These are phyloP conservation scores for Nothophytophthora sp. DNA, from an alignment of 352 stramenopile genomes.

Conservation along the genomic window DNA sequence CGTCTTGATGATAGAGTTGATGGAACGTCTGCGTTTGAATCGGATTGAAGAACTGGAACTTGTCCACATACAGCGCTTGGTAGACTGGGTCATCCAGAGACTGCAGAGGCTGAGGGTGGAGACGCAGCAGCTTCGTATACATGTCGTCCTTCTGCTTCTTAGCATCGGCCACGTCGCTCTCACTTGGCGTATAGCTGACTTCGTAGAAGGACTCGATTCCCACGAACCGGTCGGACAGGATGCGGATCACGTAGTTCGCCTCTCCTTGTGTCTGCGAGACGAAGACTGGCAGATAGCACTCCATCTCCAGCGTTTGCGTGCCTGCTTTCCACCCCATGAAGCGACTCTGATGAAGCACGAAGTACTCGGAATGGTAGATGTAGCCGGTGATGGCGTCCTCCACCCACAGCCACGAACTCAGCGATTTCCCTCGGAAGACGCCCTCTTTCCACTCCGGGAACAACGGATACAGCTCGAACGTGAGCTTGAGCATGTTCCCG, in stretches of 20 bases:
- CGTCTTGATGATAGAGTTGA: conserved; percentile 96
- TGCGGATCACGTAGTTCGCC: conserved; percentile 92
- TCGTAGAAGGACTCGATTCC: conserved; percentile 93
- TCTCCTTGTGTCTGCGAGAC: conserved; percentile 86
- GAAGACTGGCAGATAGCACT: conserved; percentile 97
- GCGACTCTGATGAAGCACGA: conserved; percentile 82
- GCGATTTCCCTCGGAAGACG: conserved; percentile 50
- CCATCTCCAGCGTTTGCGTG: conserved; percentile 79
- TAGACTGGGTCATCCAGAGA: conserved; percentile 93
- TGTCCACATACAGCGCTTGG: conserved; percentile 90
- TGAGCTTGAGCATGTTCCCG: conserved; percentile 92
- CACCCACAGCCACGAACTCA: conserved; percentile 98
- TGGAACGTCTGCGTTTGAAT: conserved; percentile 99
- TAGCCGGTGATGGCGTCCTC: conserved; percentile 93
- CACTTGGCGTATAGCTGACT: conserved; percentile 55
- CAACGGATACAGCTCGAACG: conserved; percentile 76
- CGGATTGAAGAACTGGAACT: conserved; percentile 89
- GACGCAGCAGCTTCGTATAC: conserved; percentile 91
- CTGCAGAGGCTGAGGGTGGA: conserved; percentile 94
- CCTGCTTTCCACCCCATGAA: conserved; percentile 70
- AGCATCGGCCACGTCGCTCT: conserved; percentile 22
- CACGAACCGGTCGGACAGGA: conserved; percentile 97
- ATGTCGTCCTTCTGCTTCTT: conserved; percentile 69
- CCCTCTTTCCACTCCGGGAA: conserved; percentile 75
- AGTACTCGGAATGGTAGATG: conserved; percentile 95